Evolutionary conservation across 306 rosid species (phyloP).

Genomic region (Acacia confusa): DNA sequence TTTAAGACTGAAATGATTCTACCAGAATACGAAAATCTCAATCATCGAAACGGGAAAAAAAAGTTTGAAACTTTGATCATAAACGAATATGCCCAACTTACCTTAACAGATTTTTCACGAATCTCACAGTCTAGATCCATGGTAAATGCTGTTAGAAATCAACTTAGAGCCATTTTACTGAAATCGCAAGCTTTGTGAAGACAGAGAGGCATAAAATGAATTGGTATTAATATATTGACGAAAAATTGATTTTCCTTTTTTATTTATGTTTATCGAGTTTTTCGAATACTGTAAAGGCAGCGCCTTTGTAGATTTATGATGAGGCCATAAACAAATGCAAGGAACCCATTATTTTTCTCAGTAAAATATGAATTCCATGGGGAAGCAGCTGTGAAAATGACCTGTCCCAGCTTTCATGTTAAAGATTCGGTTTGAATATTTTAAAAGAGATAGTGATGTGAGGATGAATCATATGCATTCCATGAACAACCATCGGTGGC

Average conservation of each 20-base stretch:
- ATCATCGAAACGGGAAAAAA: neutral
- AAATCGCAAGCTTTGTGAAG: constrained; percentile 21
- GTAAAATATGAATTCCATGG: constrained; percentile 31
- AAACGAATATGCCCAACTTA: constrained; percentile 38
- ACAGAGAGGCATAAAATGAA: constrained; percentile 2
- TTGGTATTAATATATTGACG: neutral
- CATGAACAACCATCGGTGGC: constrained; percentile 47
- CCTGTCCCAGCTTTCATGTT: constrained; percentile 23
- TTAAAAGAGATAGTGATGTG: constrained; percentile 12
- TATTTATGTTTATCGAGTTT: neutral
- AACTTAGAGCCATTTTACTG: constrained; percentile 42
- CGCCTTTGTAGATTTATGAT: constrained; percentile 43
- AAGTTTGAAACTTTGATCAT: constrained; percentile 20
- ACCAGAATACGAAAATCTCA: constrained; percentile 16
- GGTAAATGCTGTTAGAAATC: constrained; percentile 34
- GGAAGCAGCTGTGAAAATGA: constrained; percentile 34
- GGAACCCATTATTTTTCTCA: constrained; percentile 28
- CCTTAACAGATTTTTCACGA: constrained; percentile 54
- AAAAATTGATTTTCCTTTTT: neutral
- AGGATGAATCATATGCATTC: constrained; percentile 27
- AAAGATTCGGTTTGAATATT: constrained; percentile 7
- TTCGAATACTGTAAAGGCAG: constrained; percentile 1
- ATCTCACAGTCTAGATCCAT: constrained; percentile 83
- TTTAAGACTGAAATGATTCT: constrained; percentile 20
- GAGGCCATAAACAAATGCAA: constrained; percentile 35